These are phyloP conservation scores for Vickermania spadyakhi DNA, from an alignment of 208 protist genomes.

Conservation along the genomic window DNA sequence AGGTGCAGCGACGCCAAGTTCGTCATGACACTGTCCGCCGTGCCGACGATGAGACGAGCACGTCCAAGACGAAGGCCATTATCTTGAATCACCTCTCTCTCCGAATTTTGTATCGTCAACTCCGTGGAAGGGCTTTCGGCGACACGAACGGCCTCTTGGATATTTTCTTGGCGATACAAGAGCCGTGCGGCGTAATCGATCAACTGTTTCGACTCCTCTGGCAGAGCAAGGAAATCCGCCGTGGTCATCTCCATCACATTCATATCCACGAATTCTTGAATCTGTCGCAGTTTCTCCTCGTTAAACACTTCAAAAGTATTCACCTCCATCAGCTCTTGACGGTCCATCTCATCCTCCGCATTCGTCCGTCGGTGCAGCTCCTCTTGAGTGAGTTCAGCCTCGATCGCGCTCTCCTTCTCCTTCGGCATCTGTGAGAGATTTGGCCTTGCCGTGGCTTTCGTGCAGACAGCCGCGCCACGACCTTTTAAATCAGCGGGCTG, in stretches of 20 bases:
- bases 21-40: constrained; percentile 28
- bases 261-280: neutral
- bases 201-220: neutral
- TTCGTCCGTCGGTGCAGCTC: neutral
- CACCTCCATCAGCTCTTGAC: neutral
- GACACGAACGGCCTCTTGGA: too few relatives aligned
- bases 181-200: neutral
- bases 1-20: constrained; percentile 10
- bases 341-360: neutral
- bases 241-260: neutral
- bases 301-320: neutral
- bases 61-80: neutral
- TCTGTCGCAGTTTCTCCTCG: neutral
- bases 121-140: too few relatives aligned
- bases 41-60: constrained; percentile 34
- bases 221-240: neutral
- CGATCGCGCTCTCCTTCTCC: neutral
- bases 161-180: neutral
- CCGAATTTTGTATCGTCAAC: too few relatives aligned
- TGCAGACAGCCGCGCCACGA: too few relatives aligned
- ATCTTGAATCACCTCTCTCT: too few relatives aligned
- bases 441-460: too few relatives aligned
- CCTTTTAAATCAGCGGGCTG: too few relatives aligned
- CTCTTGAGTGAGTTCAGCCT: too few relatives aligned
- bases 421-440: neutral